Percentiles rank a stretch among this genome's conserved stretches.
phyloP scores from a whole-genome alignment of 108 stramenopile genomes.

The Fragilariopsis cylindrus region DNA sequence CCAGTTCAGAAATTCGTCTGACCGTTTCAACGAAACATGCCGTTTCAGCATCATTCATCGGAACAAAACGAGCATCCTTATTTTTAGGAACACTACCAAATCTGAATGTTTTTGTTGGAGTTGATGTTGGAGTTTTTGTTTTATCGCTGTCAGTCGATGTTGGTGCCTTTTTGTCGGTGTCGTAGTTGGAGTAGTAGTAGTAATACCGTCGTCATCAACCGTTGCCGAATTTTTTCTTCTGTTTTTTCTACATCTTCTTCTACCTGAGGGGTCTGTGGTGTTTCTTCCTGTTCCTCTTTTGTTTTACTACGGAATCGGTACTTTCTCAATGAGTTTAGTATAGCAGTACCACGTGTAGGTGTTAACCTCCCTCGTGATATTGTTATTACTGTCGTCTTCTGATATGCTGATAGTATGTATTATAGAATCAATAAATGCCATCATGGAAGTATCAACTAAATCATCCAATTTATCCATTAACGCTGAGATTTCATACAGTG shows the following conservation, averaged over 20 bases:
- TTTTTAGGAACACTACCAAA: conserved; percentile 7
- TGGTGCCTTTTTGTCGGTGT: background rate
- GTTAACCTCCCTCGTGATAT: too few relatives aligned
- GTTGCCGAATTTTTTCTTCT: background rate
- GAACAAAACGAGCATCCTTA: conserved; percentile 32
- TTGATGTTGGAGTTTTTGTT: background rate
- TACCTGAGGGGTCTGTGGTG: background rate
- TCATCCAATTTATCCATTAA: conserved; percentile 46
- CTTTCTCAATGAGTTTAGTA: background rate
- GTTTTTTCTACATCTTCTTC: background rate
- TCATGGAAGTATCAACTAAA: conserved; percentile 32
- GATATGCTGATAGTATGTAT: background rate
- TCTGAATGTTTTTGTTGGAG: background rate
- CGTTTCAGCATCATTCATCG: conserved; percentile 41
- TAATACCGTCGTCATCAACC: background rate
- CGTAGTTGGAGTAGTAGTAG: too few relatives aligned
- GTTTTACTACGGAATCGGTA: background rate
- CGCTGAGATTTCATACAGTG: conserved; percentile 43
- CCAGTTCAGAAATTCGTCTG: conserved; percentile 75
- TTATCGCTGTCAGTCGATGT: background rate
- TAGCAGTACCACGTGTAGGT: background rate
- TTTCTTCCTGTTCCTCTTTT: conserved; percentile 1
- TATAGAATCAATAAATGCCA: conserved; percentile 17
- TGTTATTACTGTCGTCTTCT: background rate
- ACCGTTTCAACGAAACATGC: conserved; percentile 65